These are phyloP conservation scores for Endocarpon pusillum DNA, from an alignment of 495 filamentous ascomycete genomes.

Conservation along the genomic window DNA sequence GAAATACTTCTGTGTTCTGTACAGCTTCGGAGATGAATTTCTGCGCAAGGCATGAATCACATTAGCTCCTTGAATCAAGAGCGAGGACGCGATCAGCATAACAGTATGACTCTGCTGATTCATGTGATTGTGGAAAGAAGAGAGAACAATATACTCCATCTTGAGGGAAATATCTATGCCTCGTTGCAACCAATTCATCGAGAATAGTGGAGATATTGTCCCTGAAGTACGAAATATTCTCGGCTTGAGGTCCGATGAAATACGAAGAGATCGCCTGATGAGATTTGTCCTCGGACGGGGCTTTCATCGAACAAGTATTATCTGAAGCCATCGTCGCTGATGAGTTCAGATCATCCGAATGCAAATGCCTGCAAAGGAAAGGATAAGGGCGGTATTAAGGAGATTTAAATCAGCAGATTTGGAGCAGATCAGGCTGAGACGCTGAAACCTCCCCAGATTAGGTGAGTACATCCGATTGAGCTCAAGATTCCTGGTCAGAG, in stretches of 20 bases:
- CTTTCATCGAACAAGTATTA: too few relatives aligned
- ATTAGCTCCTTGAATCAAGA: constrained; percentile 1
- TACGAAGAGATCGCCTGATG: constrained; percentile 23
- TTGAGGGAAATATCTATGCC: constrained; percentile 14
- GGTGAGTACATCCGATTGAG: too few relatives aligned
- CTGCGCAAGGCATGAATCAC: too few relatives aligned
- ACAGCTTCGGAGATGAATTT: constrained; percentile 17
- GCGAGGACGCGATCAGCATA: not conserved
- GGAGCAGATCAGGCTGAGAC: too few relatives aligned
- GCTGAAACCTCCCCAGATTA: too few relatives aligned
- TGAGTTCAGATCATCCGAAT: too few relatives aligned
- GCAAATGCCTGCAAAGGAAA: too few relatives aligned
- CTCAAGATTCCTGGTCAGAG: too few relatives aligned
- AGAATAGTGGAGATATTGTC: constrained; percentile 19
- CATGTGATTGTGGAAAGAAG: not conserved
- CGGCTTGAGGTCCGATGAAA: constrained; percentile 26
- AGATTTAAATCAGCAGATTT: too few relatives aligned
- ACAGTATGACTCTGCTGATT: too few relatives aligned
- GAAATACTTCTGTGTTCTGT: constrained; percentile 14
- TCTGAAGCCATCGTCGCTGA: too few relatives aligned
- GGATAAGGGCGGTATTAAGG: too few relatives aligned
- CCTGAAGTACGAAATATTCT: constrained; percentile 22
- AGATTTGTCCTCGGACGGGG: constrained; percentile 6
- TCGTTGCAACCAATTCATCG: constrained; percentile 15
- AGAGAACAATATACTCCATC: constrained; percentile 11